These are phyloP conservation scores for Hemileccinum impolitum DNA, from an alignment of 768 basidiomycete species.

Conservation along the genomic window DNA sequence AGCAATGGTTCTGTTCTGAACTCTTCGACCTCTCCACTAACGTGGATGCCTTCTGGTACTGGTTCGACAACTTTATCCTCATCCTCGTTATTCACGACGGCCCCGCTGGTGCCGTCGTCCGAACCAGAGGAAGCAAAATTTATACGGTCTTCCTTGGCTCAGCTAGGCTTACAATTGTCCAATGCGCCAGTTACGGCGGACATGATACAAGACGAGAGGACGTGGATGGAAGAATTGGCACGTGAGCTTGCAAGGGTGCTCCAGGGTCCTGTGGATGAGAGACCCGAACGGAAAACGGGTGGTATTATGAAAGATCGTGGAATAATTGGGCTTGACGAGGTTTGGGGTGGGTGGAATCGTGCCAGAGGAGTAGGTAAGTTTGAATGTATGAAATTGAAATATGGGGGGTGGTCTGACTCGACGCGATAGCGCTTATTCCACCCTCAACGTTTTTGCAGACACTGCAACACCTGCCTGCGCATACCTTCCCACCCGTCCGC, in stretches of 20 bases:
- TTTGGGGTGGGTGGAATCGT: constrained; percentile 95
- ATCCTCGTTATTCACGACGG: constrained; percentile 22
- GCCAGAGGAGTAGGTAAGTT: constrained; percentile 79
- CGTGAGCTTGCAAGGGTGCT: constrained; percentile 77
- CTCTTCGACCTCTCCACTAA: constrained; percentile 4
- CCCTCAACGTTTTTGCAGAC: constrained; percentile 82
- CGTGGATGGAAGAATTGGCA: constrained; percentile 78
- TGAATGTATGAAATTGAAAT: neutral
- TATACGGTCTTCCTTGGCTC: constrained; percentile 84
- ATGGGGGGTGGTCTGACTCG: neutral
- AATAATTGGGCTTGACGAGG: constrained; percentile 85
- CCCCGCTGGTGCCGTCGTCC: constrained; percentile 37
- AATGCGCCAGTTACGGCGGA: constrained; percentile 84
- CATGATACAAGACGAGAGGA: constrained; percentile 79
- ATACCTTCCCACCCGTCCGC: constrained; percentile 66
- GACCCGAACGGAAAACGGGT: constrained; percentile 16
- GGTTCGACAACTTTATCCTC: constrained; percentile 21
- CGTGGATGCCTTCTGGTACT: constrained; percentile 19
- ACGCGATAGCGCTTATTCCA: constrained; percentile 74
- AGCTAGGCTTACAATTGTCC: constrained; percentile 77
- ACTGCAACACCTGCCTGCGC: constrained; percentile 59
- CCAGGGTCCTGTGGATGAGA: constrained; percentile 37
- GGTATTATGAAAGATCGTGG: constrained; percentile 80
- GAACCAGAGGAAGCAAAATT: constrained; percentile 84
- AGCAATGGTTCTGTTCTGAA: constrained; percentile 8